Evolutionary conservation across 352 stramenopile species (phyloP), one percentile per base, ranked within the genome.

Genomic region (Plasmopara halstedii): DNA sequence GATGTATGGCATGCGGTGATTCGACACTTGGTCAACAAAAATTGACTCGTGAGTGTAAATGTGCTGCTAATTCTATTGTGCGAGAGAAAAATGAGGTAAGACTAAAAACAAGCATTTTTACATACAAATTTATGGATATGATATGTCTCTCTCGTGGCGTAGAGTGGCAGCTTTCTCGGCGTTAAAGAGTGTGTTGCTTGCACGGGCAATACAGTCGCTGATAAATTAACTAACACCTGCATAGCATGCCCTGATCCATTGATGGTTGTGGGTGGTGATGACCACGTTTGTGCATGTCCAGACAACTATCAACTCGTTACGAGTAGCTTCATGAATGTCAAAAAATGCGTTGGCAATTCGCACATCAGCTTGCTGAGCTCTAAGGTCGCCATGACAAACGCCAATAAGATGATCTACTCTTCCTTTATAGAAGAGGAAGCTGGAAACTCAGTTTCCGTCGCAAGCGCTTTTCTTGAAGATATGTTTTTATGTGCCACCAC

Each of bases 401-500:
- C 66, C 19, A 62, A 59, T 0, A 57, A 51, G 15, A 58, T 79
- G 17, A 54, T 32, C 37, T 84, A 71, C 35, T 72, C 61, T 1
- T 64, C 62, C 43, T 83, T 84, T 37, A 29, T 50, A 15, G 27
- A 46, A 11, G 56, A 63, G 14, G 68, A 82, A 50, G 59, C 57
- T 1, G 54, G 46, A 8, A 67, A 19, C 29, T 73, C 35, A 18
- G 50, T 84, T 4, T 58, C 58, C 0, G 46, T 82, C n/a, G 41
- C 55, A 14, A 85, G 78, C 20, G 73, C 70, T 21, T 51, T 95
- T 1, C 72, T 95, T 9, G 60, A 88, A 35, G 88, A 97, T 46
- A 66, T 83, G 6, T 95, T 88, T 49, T 45, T 76, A 25, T 51
- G 76, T 25, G 72, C 80, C 6, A 74, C 77, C 13, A 77, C 54